Base-by-base conservation (phyloP, 2,329 filamentous ascomycete species). In the Sclerotinia minor region DNA sequence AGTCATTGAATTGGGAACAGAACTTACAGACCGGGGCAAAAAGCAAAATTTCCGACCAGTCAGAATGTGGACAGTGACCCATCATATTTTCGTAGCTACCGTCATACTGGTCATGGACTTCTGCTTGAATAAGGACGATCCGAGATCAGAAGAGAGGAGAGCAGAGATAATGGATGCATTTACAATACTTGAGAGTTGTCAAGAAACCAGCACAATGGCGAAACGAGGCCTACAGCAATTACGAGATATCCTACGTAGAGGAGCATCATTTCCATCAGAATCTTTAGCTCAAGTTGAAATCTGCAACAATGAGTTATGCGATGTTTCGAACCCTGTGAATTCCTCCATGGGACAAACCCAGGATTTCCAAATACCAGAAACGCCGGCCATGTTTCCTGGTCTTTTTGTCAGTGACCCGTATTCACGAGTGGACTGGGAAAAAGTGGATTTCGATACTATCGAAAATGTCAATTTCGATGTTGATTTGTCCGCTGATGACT, bases 101-200 rank as follows among this genome's bases (percentile, higher is more conserved):
- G 76, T 79, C 19, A 77, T 79, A 1, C 73, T 80, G 1, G 72
- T 80, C 8, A 77, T 80, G 72, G 79, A 80, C 49, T 73, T 78
- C 26, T 79, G 78, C 57, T 74, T 77, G 52, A 75, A 77, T 49
- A 75, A 72, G 24, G 71, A 70, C 2, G 72, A 75, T 11, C 71
- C 76, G 11, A 71, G 77, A 13, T 73, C 76, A 19, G 72, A 72
- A 44, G 73, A 74, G 54, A 69, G 74, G 24, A 71, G 73, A 64
- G 68, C 67, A 6, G 78, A 80, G 58, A 73, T 79, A 47, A 65
- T 75, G 17, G 70, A 76, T 19, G 77, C 77, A 24, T 76, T 79
- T 19, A 61, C 67, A 15, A 72, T 80, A 13, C 69, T 80, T 4
- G 78, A 80, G 67, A 71, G 24, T 9, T 67, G 65, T 24, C 35